Evolutionary conservation across 129 eudicot genomes (phyloP), one percentile per base, ranked within the genome.

Genomic region (Rutidosis leptorrhynchoides): DNA sequence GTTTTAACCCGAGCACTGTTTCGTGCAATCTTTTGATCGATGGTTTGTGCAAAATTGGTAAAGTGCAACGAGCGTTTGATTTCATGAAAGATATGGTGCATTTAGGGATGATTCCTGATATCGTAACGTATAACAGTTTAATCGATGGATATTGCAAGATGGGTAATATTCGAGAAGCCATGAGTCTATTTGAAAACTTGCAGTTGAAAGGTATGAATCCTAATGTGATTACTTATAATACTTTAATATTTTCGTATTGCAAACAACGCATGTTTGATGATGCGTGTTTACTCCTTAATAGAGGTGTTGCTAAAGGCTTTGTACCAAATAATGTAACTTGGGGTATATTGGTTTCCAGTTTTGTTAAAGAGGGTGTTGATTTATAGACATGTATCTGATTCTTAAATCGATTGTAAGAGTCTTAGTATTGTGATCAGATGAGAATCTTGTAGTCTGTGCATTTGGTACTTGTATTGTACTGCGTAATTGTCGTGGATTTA

Each of bases 101-200:
- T 63, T 80, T 76, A 59, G 97, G 99, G 65, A 61, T 94, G 72
- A 75, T 72, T 64, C 99, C 99, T 7, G 97, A 94, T 49, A 74
- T 87, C 62, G 87, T 86, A 58, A 84, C 97, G 17, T 94, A 94
- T 74, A 86, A 84, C 67, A 84, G 65, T 69, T 79, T 94, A 64
- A 89, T 94, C 64, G 83, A 84, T 74, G 99, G 97, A 63, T 67
- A 86, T 24, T 94, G 99, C 82, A 94, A 83, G 79, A 80, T 69
- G 65, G 80, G 80, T 15, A 77, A 83, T 46, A 42, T 84, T 57
- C 69, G 67, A 67, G 94, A 89, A 71, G 99, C 95, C 24, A 49
- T 77, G 64, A 81, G 74, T 62, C 68, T 94, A 64, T 94, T 86
- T 77, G 86, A 84, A 11, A 81, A 75, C 25, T 75, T 89, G 73